Conservation (phyloP, 805 yeast species). For the Barnettozyma sp. region DNA sequence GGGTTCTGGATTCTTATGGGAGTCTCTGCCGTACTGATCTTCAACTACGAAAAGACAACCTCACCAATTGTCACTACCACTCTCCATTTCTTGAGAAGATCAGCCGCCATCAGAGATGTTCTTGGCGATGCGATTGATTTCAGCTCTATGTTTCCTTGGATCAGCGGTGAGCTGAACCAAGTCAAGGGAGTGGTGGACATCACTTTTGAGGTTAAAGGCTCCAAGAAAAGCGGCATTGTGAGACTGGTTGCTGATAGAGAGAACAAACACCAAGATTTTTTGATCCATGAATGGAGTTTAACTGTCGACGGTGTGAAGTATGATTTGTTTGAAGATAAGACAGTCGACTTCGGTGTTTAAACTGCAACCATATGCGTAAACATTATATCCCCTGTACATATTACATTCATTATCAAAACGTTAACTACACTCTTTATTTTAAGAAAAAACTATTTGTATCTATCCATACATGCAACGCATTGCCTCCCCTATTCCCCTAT, state of each 20-base stretch:
- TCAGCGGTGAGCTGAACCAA: conserved; percentile 76
- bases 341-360: conserved; percentile 26
- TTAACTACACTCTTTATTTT: too few relatives aligned
- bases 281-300: conserved; percentile 58
- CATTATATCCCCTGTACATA: too few relatives aligned
- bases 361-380: conserved; percentile 3
- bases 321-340: conserved; percentile 45
- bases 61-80: conserved; percentile 88
- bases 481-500: too few relatives aligned
- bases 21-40: conserved; percentile 53
- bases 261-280: conserved; percentile 48
- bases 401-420: too few relatives aligned
- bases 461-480: conserved; percentile 1
- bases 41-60: conserved; percentile 88
- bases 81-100: conserved; percentile 76
- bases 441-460: background rate
- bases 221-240: conserved; percentile 47
- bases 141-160: conserved; percentile 79
- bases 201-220: conserved; percentile 63
- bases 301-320: conserved; percentile 37
- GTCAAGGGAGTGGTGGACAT: conserved; percentile 78
- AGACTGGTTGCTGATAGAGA: conserved; percentile 67
- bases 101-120: conserved; percentile 49
- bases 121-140: conserved; percentile 76
- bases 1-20: conserved; percentile 49